Base-by-base conservation (phyloP, 352 stramenopile species). In the Globisporangium splendens region DNA sequence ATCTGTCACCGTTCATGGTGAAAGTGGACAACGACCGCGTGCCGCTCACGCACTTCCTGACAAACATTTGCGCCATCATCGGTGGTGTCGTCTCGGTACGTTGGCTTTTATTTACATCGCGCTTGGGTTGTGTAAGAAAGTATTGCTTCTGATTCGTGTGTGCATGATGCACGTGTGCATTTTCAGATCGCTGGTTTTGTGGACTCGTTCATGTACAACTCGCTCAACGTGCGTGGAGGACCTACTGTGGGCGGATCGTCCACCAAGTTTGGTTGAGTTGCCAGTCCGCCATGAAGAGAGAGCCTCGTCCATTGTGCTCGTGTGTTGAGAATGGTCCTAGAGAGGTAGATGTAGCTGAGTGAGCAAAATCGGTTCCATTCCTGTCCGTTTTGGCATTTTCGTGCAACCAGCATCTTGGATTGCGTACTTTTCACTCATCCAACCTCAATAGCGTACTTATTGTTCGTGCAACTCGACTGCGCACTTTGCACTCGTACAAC, bases 181-280 rank as follows among this genome's bases (percentile, higher is more conserved):
- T 4, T 53, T 10, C 60, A 94, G 84, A 94, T 94, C 56, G 84
- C 84, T n/a, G 80, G 84, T 38, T 94, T 94, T 56, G 75, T 94
- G 46, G 84, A 94, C 54, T 89, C 84, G 47, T 89, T 94, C 71
- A 88, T 89, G 74, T 91, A 93, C 72, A 88, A 91, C 62, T 91
- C 80, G 61, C 75, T 91, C 38, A 61, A 91, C 56, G 67, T 83
- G n/a, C 76, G 73, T 28, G 64, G 75, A 51, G 69, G 58, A 22
- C 59, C 56, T 60, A 54, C 38, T 53, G 57, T 17, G 35, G 54
- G 43, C 21, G 46, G 46, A 8, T 60, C 71, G 33, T 48, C 61
- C 20, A 72, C 54, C 56, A 79, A 73, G 59, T 73, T 68, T 44
- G 62, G 71, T 46, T 80, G 71, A 42, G 15, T 8, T 22, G 12